Base-by-base conservation (phyloP, 1,284 basidiomycete species). In the Earliella scabrosa region DNA sequence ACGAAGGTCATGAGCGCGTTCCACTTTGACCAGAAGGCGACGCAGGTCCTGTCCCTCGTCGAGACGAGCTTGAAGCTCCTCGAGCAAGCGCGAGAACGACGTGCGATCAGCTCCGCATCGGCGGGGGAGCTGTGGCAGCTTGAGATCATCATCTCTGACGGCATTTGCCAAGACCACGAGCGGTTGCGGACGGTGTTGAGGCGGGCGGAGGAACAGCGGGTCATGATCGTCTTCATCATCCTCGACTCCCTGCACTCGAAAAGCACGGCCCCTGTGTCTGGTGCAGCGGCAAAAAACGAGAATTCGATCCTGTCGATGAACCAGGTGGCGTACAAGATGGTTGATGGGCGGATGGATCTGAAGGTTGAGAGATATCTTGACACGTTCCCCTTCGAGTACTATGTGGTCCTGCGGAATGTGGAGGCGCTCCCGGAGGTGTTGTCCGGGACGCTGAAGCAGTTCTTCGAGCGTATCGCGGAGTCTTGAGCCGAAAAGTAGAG, bases 371-470 rank as follows among this genome's bases (percentile, higher is more conserved):
- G 93, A 46, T 98, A 98, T 72, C 74, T 98, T 65, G 95, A 98
- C 70, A 91, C 93, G 3, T 99, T 99, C 84, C 97, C 97, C 0
- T 99, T 99, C 76, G 95, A 98, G 75, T 97, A 97, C 72, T 99
- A 96, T 66, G 91, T 98, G 47, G 92, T 99, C 16, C 76, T 99
- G 43, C 81, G 95, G 58, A 87, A 93, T 66, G 94, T 97, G 36
- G 95, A 97, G 72, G 87, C 94, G 4, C 77, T 99, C 40, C 97
- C 97, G 0, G 92, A 95, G 52, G 93, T 98, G 13, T 76, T 99
- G 59, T 83, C 92, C n/a, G 87, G 90, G 40, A 98, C 95, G 2
- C 77, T 99, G 56, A 88, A 94, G 64, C 96, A 99, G 72, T 99
- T 93, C 70, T 93, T 93, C 62, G 90, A 92, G 69, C 80, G 87